phyloP scores from a whole-genome alignment of 2,329 filamentous ascomycete species.

The Talaromyces verruculosus region DNA sequence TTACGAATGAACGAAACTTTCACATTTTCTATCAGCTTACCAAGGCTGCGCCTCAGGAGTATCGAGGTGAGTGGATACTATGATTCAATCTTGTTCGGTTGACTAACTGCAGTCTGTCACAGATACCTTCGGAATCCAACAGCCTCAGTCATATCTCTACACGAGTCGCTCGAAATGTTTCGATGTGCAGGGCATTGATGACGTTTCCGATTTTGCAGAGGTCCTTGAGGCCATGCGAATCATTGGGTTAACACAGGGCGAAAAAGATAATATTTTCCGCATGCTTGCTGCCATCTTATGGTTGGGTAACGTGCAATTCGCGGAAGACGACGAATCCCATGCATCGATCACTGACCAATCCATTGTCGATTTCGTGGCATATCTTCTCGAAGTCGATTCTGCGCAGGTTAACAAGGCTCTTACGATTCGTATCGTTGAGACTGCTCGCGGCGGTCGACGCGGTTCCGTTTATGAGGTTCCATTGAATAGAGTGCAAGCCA shows the following conservation, averaged over 20 bases:
- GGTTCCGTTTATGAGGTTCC: slow-evolving; percentile 72
- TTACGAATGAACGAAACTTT: slow-evolving; percentile 93
- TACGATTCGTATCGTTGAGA: slow-evolving; percentile 81
- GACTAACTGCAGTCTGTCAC: background rate
- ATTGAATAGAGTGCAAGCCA: slow-evolving; percentile 82
- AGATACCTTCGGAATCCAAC: slow-evolving; percentile 85
- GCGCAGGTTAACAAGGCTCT: slow-evolving; percentile 80
- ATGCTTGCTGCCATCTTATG: slow-evolving; percentile 90
- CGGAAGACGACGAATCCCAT: slow-evolving; percentile 85
- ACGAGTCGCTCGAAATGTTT: slow-evolving; percentile 93
- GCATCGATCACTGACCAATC: slow-evolving; percentile 84
- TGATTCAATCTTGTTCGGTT: background rate
- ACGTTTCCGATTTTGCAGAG: slow-evolving; percentile 82
- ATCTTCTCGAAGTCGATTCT: slow-evolving; percentile 83
- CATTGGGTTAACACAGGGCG: slow-evolving; percentile 81
- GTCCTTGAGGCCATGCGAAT: slow-evolving; percentile 92
- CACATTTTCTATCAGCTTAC: slow-evolving; percentile 99
- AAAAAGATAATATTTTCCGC: slow-evolving; percentile 95
- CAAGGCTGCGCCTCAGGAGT: slow-evolving; percentile 84
- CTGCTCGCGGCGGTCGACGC: slow-evolving; percentile 63
- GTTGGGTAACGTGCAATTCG: slow-evolving; percentile 91
- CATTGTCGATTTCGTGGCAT: slow-evolving; percentile 91
- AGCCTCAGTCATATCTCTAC: slow-evolving; percentile 88
- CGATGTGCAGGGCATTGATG: slow-evolving; percentile 91
- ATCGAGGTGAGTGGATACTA: slow-evolving; percentile 56